These are phyloP conservation scores for Wallacemonas sp. DNA, from an alignment of 208 protist species.

Conservation along the genomic window DNA sequence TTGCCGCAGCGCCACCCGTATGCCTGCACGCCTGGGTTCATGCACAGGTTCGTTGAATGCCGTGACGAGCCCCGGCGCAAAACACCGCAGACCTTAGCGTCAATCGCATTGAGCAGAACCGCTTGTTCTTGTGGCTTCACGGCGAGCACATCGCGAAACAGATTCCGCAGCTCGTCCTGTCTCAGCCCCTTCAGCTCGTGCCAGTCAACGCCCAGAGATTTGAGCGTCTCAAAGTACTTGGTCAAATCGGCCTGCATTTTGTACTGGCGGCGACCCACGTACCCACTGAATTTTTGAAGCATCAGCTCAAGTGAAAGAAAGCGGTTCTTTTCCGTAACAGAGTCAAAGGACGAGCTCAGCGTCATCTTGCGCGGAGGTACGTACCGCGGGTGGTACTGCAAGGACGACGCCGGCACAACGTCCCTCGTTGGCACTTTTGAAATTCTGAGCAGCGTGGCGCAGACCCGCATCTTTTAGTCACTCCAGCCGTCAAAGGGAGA, in stretches of 20 bases:
- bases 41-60: slow-evolving; percentile 77
- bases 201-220: slow-evolving; percentile 77
- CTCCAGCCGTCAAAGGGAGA: too few species aligned
- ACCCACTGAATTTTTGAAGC: slow-evolving; percentile 65
- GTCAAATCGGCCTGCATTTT: slow-evolving; percentile 70
- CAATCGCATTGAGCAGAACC: slow-evolving; percentile 57
- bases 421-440: slow-evolving; percentile 58
- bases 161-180: slow-evolving; percentile 50
- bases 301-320: slow-evolving; percentile 76
- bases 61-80: slow-evolving; percentile 57
- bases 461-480: background rate
- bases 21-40: slow-evolving; percentile 51
- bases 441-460: slow-evolving; percentile 17
- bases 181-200: slow-evolving; percentile 84
- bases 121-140: slow-evolving; percentile 57
- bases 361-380: slow-evolving; percentile 47
- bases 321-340: slow-evolving; percentile 78
- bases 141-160: slow-evolving; percentile 49
- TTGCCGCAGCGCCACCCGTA: slow-evolving; percentile 88
- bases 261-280: slow-evolving; percentile 85
- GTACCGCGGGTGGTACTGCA: slow-evolving; percentile 73
- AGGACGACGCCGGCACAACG: slow-evolving; percentile 32
- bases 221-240: slow-evolving; percentile 41
- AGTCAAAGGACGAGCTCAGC: slow-evolving; percentile 69
- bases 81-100: slow-evolving; percentile 85